A percentile compares a stretch with the other conserved stretches of the same genome.
phyloP scores from a whole-genome alignment of 345 rosid genomes.

The Trapa incisa region DNA sequence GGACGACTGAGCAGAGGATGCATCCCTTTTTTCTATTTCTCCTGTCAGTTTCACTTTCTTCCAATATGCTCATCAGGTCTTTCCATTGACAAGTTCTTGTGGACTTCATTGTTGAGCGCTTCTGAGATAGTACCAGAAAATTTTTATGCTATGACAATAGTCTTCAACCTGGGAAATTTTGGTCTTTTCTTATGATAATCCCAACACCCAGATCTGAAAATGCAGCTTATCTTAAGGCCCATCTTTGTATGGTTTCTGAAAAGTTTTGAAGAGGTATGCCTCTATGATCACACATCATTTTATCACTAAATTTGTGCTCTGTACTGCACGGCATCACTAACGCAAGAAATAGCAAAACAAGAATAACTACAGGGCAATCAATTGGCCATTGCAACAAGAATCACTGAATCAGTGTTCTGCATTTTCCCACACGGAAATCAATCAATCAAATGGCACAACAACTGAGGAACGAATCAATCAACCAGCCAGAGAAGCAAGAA shows the following conservation, averaged over 20 bases:
- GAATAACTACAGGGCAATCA: neutral
- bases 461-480: too few relatives aligned
- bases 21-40: neutral
- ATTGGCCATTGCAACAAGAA: neutral
- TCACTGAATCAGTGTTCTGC: too few relatives aligned
- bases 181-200: neutral
- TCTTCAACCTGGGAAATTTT: neutral
- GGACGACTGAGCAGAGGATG: conserved; percentile 9
- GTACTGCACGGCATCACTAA: too few relatives aligned
- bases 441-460: neutral
- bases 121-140: neutral
- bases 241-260: too few relatives aligned
- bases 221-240: too few relatives aligned
- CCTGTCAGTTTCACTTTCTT: neutral
- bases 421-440: neutral
- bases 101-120: neutral
- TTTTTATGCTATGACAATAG: conserved; percentile 7
- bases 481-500: too few relatives aligned
- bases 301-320: too few relatives aligned
- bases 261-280: too few relatives aligned
- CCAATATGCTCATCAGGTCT: neutral
- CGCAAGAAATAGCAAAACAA: too few relatives aligned
- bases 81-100: neutral
- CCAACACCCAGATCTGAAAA: too few relatives aligned
- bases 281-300: too few relatives aligned